Base-by-base conservation (phyloP, 163 green algal species). In the Coccomyxa subellipsoidea region DNA sequence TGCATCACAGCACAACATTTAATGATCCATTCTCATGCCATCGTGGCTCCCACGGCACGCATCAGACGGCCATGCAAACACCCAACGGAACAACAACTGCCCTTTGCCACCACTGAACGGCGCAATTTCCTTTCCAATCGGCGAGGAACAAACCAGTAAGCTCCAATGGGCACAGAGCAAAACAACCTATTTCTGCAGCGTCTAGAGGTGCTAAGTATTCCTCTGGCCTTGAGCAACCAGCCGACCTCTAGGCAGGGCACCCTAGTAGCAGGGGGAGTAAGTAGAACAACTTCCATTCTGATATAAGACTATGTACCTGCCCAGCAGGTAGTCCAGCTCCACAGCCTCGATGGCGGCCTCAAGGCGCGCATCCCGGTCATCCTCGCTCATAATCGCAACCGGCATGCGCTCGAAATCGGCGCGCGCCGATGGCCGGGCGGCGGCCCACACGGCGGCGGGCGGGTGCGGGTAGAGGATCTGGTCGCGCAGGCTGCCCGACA, bases 381-480 rank as follows among this genome's bases (percentile, higher is more conserved):
- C 59, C 31, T 54, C 36, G 25, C n/a, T 38, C 80, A 87, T 32
- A 21, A 32, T 32, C 18, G 80, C 78, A 31, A 53, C 73, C 15
- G 75, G 35, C 66, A 88, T 39, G 36, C 78, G 36, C 2, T 34
- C 36, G 66, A 85, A 85, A 1, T 36, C n/a, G 7, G 36, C 54
- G 37, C 75, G 79, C 32, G 72, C 80, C 0, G 38, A 59, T 7
- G 71, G 71, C 69, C 37, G 80, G 10, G 87, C 85, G 4, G 81
- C 79, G 1, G n/a, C 80, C 85, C 89, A 93, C 47, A 96, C 92
- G 5, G 77, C 77, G 0, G 54, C 53, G 2, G 94, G 94, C 7
- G 95, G 94, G 83, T 92, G 90, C 4, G 95, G 95, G 89, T 98
- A 98, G 70, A 98, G 89, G 72, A 99, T 89, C 91, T 99, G 96